These are phyloP conservation scores for Scutellaria barbata DNA, from an alignment of 257 asterid genomes.

Conservation along the genomic window DNA sequence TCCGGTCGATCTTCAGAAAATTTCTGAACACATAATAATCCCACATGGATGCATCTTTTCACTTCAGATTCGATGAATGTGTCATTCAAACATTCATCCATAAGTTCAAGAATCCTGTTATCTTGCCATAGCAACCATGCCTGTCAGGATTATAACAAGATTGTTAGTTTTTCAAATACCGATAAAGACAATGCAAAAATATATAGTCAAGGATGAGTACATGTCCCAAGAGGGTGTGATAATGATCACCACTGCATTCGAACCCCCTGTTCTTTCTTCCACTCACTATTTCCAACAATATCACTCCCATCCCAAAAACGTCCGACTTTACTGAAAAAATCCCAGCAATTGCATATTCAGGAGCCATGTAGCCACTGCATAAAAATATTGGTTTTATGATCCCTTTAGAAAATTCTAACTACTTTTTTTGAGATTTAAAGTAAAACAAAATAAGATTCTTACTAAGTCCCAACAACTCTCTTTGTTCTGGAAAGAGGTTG, in stretches of 20 bases:
- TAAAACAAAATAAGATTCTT: conserved; percentile 23
- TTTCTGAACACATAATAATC: conserved; percentile 39
- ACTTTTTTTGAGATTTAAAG: too few species aligned
- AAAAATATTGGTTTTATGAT: not conserved
- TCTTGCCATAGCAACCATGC: conserved; percentile 50
- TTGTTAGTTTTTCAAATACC: not conserved
- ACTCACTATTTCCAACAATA: conserved; percentile 51
- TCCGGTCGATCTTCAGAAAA: too few species aligned
- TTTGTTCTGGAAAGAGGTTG: conserved; percentile 37
- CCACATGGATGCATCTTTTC: conserved; percentile 50
- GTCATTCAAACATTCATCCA: conserved; percentile 37
- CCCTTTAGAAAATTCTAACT: not conserved
- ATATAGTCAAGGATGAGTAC: conserved; percentile 25
- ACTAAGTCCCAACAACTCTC: conserved; percentile 53
- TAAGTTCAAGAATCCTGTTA: conserved; percentile 38
- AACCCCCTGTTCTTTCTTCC: conserved; percentile 51
- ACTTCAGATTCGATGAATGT: conserved; percentile 42
- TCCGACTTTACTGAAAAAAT: conserved; percentile 55
- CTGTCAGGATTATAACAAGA: conserved; percentile 22
- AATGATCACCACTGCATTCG: conserved; percentile 28
- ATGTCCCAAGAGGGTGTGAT: conserved; percentile 48
- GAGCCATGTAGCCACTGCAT: conserved; percentile 61
- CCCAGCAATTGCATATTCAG: conserved; percentile 55
- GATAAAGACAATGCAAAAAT: too few species aligned
- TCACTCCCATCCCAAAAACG: conserved; percentile 51